Evolutionary conservation across 2,329 filamentous ascomycete species (phyloP), one percentile per base, ranked within the genome.

Genomic region (Sporothrix protearum): DNA sequence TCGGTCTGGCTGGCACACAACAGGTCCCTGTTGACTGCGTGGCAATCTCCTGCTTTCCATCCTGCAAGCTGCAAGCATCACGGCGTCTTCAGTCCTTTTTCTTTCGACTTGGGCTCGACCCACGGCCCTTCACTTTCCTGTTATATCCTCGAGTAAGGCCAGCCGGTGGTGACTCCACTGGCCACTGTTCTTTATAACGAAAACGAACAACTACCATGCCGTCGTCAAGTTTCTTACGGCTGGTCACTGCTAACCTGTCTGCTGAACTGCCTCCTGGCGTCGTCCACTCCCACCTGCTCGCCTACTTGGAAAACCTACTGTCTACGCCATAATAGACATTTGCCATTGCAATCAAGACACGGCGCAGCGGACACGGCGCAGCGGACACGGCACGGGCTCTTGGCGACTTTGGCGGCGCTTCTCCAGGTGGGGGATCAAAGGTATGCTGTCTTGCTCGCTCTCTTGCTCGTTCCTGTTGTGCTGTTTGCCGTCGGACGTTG

Each of bases 321-420:
- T 10, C 39, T 14, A 42, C 5, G 6, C 47, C 25, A 33, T 33
- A 55, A 33, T 28, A 33, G 28, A 16, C 16, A 14, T 33, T 28
- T 57, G 53, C 28, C 33, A 57, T 57, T 9, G 53, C 53, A 33
- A 57, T 22, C 30, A 22, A n/a, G n/a, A n/a, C n/a, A n/a, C n/a
- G n/a, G n/a, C n/a, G 30, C 16, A 19, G 1, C 19, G 25, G 59
- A 25, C 59, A 28, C 59, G 59, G 36, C 36, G 59, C 59, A 64
- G 36, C 59, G 36, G 59, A 64, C 59, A 64, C 59, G 59, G 59
- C 33, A 61, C 57, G 57, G 57, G 6, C 57, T 61, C 33, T 61
- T 61, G 57, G 57, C 57, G 33, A 33, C n/a, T n/a, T n/a, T 42
- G 57, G 8, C 14, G 28, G 49, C 25, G 6, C 51, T 28, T 25